phyloP scores from a whole-genome alignment of 1,284 basidiomycete genomes.

The Fomes fomentarius region DNA sequence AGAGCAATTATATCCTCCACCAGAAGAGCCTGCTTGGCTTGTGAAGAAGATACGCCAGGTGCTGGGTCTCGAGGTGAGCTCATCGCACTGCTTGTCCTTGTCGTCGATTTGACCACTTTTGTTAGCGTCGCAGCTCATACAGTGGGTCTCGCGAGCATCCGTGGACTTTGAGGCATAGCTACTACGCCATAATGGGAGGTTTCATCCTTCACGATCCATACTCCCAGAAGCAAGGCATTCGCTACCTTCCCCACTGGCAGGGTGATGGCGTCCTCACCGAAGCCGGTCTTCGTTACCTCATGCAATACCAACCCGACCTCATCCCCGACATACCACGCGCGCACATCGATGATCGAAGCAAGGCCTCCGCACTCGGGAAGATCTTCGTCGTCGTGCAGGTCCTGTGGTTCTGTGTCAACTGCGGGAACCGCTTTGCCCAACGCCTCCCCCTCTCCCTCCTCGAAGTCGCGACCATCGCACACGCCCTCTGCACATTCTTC shows the following conservation, averaged over 20 bases:
- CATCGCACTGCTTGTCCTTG: too few relatives aligned
- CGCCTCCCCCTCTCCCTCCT: conserved; percentile 21
- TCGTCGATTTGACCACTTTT: too few relatives aligned
- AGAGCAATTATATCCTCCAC: too few relatives aligned
- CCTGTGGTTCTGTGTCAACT: conserved; percentile 30
- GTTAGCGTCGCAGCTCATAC: too few relatives aligned
- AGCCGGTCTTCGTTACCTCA: conserved; percentile 9
- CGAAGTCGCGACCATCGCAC: conserved; percentile 23
- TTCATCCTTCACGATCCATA: conserved; percentile 18
- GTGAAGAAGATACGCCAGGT: too few relatives aligned
- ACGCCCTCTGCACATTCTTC: conserved; percentile 15
- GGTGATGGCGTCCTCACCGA: not conserved
- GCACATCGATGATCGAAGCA: conserved; percentile 29
- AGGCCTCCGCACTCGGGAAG: conserved; percentile 28
- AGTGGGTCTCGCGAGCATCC: not conserved
- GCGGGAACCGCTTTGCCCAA: conserved; percentile 20
- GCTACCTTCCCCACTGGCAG: conserved; percentile 11
- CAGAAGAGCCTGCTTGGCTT: too few relatives aligned
- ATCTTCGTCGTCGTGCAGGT: conserved; percentile 26
- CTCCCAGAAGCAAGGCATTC: too few relatives aligned
- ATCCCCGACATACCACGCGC: conserved; percentile 19
- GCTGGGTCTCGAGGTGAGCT: too few relatives aligned
- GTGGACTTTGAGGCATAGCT: conserved; percentile 21
- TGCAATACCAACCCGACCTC: conserved; percentile 16
- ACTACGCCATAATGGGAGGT: conserved; percentile 28